Evolutionary conservation across 2,329 filamentous ascomycete species (phyloP), one percentile per base, ranked within the genome.

Genomic region (Microascus cirrosus): DNA sequence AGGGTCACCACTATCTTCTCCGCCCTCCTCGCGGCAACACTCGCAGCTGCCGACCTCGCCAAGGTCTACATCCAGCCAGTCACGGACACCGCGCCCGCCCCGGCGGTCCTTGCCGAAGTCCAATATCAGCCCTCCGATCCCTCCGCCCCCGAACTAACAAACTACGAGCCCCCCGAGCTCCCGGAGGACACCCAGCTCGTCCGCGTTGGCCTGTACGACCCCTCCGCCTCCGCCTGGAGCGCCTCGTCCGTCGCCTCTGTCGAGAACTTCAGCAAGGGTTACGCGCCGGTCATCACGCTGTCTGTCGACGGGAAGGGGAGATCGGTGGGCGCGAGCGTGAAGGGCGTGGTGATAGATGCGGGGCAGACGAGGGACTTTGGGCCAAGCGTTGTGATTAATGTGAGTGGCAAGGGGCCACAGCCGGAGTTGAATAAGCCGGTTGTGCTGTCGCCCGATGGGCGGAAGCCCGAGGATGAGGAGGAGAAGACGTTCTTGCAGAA

Each of bases 401-500:
- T 73, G 25, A 72, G 76, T 50, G 69, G 65, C 53, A 70, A 68
- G 58, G 84, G 82, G 1, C 77, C 76, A 67, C 75, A 79, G 66
- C 82, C 83, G 2, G 76, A 77, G 62, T 70, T 87, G 64, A 86
- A 86, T 64, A 81, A 80, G 70, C 84, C 84, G 2, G 75, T 88
- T 42, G 79, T 86, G 54, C 69, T 87, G 61, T 78, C 73, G 53
- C 74, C 81, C 0, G 80, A 85, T 62, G 84, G 84, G 18, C 82
- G 76, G 72, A 75, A 81, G 68, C 77, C 78, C 50, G 77, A 71
- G 58, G 74, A 75, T 61, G 77, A 78, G 65, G 77, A 78, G 65
- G 82, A 87, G 72, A 87, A 86, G 77, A 77, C 79, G 1, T 76
- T 87, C 61, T 67, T 87, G 59, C 84, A 87, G 70, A 87, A 85